Conservation (phyloP, 306 rosid genomes). For the Rubus idaeus region DNA sequence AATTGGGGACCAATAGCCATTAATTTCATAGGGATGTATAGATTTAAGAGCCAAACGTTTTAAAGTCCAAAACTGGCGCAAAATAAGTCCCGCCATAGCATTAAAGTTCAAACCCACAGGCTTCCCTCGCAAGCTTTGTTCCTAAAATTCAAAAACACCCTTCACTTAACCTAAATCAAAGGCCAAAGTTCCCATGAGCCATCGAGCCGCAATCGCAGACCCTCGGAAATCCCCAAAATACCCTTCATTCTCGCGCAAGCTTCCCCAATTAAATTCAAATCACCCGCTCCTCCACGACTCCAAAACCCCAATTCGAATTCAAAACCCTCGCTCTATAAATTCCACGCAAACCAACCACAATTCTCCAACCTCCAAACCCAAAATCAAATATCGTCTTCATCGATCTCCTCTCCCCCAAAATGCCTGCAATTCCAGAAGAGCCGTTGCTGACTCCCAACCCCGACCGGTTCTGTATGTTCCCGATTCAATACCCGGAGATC, state of each 20-base stretch:
- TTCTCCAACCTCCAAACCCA: background rate
- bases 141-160: background rate
- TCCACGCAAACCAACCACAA: background rate
- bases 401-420: background rate
- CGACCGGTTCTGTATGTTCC: constrained; percentile 89
- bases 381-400: background rate
- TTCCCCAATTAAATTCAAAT: constrained; percentile 40
- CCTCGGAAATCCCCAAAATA: constrained; percentile 17
- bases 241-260: constrained; percentile 51
- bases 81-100: constrained; percentile 16
- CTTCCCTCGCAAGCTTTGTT: constrained; percentile 35
- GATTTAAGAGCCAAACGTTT: background rate
- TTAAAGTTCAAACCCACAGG: constrained; percentile 6
- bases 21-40: background rate
- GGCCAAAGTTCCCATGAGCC: background rate
- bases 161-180: background rate
- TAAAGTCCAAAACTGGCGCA: constrained; percentile 7
- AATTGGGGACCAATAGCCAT: background rate
- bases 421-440: constrained; percentile 77
- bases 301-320: background rate
- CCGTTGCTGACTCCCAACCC: constrained; percentile 71
- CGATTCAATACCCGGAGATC: constrained; percentile 75
- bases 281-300: constrained; percentile 32
- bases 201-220: background rate
- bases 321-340: constrained; percentile 26